These are phyloP conservation scores for Comarum palustre DNA, from an alignment of 306 rosid genomes.

Conservation along the genomic window DNA sequence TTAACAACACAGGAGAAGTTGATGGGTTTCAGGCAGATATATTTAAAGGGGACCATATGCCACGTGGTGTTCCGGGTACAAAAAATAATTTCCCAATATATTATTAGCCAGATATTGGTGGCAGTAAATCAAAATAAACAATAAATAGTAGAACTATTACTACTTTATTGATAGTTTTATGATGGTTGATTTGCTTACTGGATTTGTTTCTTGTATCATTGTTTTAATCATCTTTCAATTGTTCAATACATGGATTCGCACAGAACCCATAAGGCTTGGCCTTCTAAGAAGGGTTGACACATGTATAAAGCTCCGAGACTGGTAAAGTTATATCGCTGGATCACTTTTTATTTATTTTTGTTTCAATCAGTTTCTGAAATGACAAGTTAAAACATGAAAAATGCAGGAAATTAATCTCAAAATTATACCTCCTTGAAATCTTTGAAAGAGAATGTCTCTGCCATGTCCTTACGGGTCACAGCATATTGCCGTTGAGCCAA, in stretches of 20 bases:
- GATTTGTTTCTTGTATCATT: neutral
- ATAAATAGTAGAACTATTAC: neutral
- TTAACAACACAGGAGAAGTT: neutral
- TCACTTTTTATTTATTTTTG: neutral
- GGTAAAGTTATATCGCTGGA: neutral
- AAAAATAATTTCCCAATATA: no score
- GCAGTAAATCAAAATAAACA: neutral
- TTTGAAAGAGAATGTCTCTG: constrained; percentile 53
- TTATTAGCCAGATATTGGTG: neutral
- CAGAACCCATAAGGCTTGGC: neutral
- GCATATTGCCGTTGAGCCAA: constrained; percentile 82
- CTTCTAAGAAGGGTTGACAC: neutral
- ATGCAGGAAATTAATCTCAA: constrained; percentile 21
- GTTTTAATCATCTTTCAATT: neutral
- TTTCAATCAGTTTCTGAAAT: neutral
- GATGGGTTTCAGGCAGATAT: neutral
- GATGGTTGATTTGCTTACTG: neutral
- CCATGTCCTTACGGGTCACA: constrained; percentile 84
- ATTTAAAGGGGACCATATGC: no score
- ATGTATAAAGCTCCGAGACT: neutral
- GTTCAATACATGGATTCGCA: neutral
- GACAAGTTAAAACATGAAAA: neutral
- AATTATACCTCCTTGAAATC: constrained; percentile 73
- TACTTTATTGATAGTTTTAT: neutral
- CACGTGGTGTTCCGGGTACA: no score